phyloP scores from a whole-genome alignment of 2,329 filamentous ascomycete genomes.

The Paecilomyces niveus region DNA sequence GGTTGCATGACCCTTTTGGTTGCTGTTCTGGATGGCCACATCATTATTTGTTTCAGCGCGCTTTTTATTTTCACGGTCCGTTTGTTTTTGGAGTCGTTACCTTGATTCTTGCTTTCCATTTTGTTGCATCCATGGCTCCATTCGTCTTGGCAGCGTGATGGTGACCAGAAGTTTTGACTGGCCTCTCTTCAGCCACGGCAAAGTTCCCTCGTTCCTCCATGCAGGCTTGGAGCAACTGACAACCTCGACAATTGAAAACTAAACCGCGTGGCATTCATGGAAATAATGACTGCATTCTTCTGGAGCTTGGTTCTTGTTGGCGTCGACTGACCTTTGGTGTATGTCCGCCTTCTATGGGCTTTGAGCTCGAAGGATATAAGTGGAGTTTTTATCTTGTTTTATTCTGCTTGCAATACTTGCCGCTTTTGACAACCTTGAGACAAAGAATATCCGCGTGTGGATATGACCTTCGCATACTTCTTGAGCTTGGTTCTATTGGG shows the following conservation, averaged over 20 bases:
- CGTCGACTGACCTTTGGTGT: constrained; percentile 9
- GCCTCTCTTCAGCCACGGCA: not conserved
- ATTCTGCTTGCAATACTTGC: no score
- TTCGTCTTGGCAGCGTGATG: not conserved
- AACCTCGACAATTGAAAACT: not conserved
- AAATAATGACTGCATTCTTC: not conserved
- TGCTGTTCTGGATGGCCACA: not conserved
- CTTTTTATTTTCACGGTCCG: not conserved
- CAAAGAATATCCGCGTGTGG: not conserved
- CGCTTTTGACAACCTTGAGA: not conserved
- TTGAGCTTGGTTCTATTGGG: constrained; percentile 3
- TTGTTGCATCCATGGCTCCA: not conserved
- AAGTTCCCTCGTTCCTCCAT: not conserved
- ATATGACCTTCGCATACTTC: not conserved
- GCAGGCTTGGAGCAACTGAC: not conserved
- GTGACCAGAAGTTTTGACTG: not conserved
- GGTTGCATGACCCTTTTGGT: not conserved
- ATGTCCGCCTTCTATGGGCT: constrained; percentile 5
- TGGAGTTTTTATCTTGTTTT: no score
- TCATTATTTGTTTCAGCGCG: not conserved
- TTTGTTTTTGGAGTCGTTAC: not conserved
- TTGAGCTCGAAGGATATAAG: not conserved
- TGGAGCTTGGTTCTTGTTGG: constrained; percentile 2
- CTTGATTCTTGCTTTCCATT: not conserved
- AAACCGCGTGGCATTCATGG: not conserved